phyloP scores from a whole-genome alignment of 179 eudicot species.

The Camellia oleifera region DNA sequence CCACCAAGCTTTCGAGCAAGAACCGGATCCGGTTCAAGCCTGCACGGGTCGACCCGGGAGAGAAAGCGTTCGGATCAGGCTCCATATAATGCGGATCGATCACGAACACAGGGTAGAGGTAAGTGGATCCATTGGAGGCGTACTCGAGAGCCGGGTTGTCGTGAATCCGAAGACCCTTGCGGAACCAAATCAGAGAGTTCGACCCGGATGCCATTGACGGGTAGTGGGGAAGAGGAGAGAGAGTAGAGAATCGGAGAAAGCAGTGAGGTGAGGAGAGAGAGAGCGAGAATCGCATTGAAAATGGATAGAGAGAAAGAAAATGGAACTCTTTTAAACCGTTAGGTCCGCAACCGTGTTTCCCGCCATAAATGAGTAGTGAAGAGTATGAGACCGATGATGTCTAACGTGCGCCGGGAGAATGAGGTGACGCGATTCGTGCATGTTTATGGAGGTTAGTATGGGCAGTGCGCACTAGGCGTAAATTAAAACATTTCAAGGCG shows the following conservation, averaged over 20 bases:
- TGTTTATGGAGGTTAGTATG: background rate
- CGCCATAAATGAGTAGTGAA: slow-evolving; percentile 21
- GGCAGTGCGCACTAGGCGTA: background rate
- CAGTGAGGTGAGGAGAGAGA: slow-evolving; percentile 6
- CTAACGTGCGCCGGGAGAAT: slow-evolving; percentile 7
- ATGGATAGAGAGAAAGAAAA: background rate
- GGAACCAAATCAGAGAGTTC: slow-evolving; percentile 75
- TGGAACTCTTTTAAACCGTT: slow-evolving; percentile 15
- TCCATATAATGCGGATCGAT: slow-evolving; percentile 92
- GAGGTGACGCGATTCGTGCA: background rate
- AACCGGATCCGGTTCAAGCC: slow-evolving; percentile 80
- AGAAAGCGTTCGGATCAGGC: slow-evolving; percentile 63
- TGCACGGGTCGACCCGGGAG: slow-evolving; percentile 67
- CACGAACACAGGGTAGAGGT: slow-evolving; percentile 72
- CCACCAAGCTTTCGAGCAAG: slow-evolving; percentile 69
- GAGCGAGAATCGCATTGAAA: slow-evolving; percentile 14
- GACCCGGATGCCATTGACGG: slow-evolving; percentile 32
- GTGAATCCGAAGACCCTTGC: slow-evolving; percentile 86
- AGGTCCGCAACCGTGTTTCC: slow-evolving; percentile 9
- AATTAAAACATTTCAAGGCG: background rate
- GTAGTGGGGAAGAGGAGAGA: background rate
- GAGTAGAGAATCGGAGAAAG: background rate
- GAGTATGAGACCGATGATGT: background rate
- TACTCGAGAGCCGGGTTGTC: slow-evolving; percentile 82
- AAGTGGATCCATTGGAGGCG: slow-evolving; percentile 46